A percentile compares a stretch with the other conserved stretches of the same genome.
phyloP scores from a whole-genome alignment of 2,329 filamentous ascomycete species.

The Fusarium graminum region DNA sequence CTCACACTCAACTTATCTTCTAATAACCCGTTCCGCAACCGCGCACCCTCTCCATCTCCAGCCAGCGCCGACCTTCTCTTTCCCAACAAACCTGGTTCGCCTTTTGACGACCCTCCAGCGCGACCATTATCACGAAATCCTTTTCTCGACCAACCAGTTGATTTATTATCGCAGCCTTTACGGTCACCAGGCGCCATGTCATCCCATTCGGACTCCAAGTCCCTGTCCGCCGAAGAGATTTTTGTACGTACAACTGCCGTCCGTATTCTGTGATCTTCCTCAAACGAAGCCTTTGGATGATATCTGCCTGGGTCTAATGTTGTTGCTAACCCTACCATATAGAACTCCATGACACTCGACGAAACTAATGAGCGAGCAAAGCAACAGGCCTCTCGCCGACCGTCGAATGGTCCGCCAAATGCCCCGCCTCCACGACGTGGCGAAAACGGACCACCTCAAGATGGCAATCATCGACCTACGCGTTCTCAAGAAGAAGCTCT shows the following conservation, averaged over 20 bases:
- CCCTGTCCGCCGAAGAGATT: constrained; percentile 74
- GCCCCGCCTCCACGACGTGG: constrained; percentile 45
- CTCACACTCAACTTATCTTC: constrained; percentile 78
- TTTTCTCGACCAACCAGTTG: constrained; percentile 72
- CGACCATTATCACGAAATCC: constrained; percentile 80
- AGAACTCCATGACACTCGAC: constrained; percentile 78
- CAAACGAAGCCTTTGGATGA: neutral
- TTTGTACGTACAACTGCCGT: constrained; percentile 73
- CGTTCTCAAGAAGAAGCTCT: constrained; percentile 76
- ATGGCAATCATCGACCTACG: constrained; percentile 68
- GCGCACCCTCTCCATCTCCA: constrained; percentile 76
- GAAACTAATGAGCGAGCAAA: constrained; percentile 61
- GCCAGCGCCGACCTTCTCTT: constrained; percentile 53
- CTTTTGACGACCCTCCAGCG: constrained; percentile 69
- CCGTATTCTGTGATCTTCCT: neutral
- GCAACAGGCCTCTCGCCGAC: constrained; percentile 57
- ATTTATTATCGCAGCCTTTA: constrained; percentile 53
- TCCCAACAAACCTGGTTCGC: constrained; percentile 63
- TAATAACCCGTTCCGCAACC: constrained; percentile 86
- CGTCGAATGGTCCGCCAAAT: constrained; percentile 49
- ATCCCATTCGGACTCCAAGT: constrained; percentile 59
- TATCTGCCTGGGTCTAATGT: neutral
- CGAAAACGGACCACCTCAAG: constrained; percentile 63
- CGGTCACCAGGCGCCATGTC: constrained; percentile 65
- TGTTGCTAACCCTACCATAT: constrained; percentile 35